Conservation (phyloP, 768 basidiomycete species). For the Tricholoma furcatifolium region DNA sequence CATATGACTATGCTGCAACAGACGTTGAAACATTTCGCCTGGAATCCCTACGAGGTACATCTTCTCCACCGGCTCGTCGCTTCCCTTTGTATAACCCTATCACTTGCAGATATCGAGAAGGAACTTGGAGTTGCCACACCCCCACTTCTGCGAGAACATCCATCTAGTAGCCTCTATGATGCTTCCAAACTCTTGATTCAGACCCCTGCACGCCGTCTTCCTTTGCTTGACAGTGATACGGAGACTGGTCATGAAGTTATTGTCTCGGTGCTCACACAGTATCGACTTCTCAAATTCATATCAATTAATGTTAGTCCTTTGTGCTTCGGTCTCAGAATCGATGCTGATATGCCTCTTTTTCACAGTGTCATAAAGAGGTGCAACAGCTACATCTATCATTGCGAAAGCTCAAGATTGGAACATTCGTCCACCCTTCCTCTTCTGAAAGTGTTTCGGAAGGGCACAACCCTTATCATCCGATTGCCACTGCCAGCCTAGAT, state of each 20-base stretch:
- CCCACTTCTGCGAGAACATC: slow-evolving; percentile 86
- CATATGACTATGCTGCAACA: slow-evolving; percentile 79
- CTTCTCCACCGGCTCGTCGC: slow-evolving; percentile 6
- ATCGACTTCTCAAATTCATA: slow-evolving; percentile 97
- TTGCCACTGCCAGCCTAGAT: slow-evolving; percentile 86
- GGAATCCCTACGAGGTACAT: slow-evolving; percentile 80
- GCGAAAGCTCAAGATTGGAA: slow-evolving; percentile 88
- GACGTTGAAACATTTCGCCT: slow-evolving; percentile 94
- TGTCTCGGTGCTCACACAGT: slow-evolving; percentile 94
- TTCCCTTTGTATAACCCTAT: slow-evolving; percentile 4
- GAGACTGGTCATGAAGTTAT: slow-evolving; percentile 96
- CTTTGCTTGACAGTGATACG: slow-evolving; percentile 89
- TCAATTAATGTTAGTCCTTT: slow-evolving; percentile 79
- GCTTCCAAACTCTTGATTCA: slow-evolving; percentile 89
- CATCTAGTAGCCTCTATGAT: slow-evolving; percentile 83
- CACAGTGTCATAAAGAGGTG: slow-evolving; percentile 83
- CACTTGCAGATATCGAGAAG: slow-evolving; percentile 81
- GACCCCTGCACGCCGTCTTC: slow-evolving; percentile 92
- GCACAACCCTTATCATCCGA: slow-evolving; percentile 80
- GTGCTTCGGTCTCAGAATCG: slow-evolving; percentile 1
- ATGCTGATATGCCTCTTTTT: slow-evolving; percentile 11
- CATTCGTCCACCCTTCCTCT: slow-evolving; percentile 68
- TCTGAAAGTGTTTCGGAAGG: slow-evolving; percentile 46
- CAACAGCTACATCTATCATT: slow-evolving; percentile 77
- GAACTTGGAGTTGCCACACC: slow-evolving; percentile 90